A percentile compares a stretch with the other conserved stretches of the same genome.
Conservation (phyloP, 1,139 yeast species). For the Casaregolazyma lundiana region DNA sequence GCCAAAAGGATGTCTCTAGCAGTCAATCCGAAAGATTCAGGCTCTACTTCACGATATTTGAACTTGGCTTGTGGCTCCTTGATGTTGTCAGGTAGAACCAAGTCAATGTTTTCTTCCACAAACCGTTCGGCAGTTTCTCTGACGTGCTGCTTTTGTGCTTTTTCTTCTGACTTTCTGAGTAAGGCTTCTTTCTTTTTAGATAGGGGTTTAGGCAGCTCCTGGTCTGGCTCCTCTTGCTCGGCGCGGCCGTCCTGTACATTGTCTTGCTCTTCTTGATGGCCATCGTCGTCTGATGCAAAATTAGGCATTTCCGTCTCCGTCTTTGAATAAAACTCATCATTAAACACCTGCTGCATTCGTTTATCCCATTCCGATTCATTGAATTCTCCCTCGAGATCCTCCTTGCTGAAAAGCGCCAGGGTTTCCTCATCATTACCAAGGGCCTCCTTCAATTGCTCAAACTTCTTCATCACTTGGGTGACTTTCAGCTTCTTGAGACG, state of each 20-base stretch:
- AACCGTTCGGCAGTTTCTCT: conserved; percentile 68
- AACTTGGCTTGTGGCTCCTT: conserved; percentile 55
- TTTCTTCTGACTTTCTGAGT: conserved; percentile 53
- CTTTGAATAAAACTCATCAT: conserved; percentile 67
- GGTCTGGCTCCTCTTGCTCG: conserved; percentile 21
- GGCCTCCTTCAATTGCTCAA: conserved; percentile 72
- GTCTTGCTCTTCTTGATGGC: conserved; percentile 29
- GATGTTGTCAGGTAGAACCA: conserved; percentile 28
- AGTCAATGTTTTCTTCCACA: conserved; percentile 50
- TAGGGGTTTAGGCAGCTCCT: conserved; percentile 11
- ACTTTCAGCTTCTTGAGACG: conserved; percentile 73
- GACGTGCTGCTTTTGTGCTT: conserved; percentile 58
- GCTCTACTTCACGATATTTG: conserved; percentile 90
- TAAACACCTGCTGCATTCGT: conserved; percentile 78
- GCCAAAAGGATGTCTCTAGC: conserved; percentile 87
- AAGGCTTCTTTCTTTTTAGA: conserved; percentile 29
- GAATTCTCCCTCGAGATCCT: conserved; percentile 79
- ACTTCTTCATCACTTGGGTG: conserved; percentile 70
- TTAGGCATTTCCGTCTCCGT: conserved; percentile 37
- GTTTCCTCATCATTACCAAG: conserved; percentile 74
- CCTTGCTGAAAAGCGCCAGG: conserved; percentile 62
- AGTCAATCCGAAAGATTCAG: conserved; percentile 84
- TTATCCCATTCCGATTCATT: conserved; percentile 90
- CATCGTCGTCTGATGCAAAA: conserved; percentile 16
- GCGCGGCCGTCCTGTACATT: conserved; percentile 28